phyloP scores from a whole-genome alignment of 805 yeast genomes.

The Candida insectalens region DNA sequence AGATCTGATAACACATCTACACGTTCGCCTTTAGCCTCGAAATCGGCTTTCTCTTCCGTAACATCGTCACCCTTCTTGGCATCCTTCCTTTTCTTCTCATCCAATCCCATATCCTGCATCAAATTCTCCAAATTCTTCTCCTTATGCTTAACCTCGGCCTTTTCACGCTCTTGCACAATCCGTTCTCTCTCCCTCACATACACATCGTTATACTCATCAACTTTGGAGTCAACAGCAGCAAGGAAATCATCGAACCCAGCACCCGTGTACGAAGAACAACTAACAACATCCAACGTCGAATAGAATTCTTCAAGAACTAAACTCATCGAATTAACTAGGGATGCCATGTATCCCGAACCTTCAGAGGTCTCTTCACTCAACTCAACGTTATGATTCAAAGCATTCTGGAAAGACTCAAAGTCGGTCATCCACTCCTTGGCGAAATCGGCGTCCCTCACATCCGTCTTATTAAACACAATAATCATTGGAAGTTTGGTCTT shows the following conservation, averaged over 20 bases:
- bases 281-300: slow-evolving; percentile 82
- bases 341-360: slow-evolving; percentile 87
- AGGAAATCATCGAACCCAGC: slow-evolving; percentile 89
- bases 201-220: slow-evolving; percentile 74
- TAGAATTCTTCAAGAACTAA: slow-evolving; percentile 94
- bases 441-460: slow-evolving; percentile 73
- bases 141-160: slow-evolving; percentile 62
- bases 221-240: slow-evolving; percentile 75
- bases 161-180: slow-evolving; percentile 65
- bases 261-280: slow-evolving; percentile 91
- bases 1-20: slow-evolving; percentile 44
- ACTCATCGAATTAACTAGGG: slow-evolving; percentile 89
- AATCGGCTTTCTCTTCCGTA: not conserved
- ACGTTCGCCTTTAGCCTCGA: slow-evolving; percentile 16
- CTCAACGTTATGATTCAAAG: slow-evolving; percentile 59
- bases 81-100: slow-evolving; percentile 22
- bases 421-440: slow-evolving; percentile 97
- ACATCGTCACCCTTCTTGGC: slow-evolving; percentile 11
- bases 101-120: slow-evolving; percentile 80
- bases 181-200: slow-evolving; percentile 83
- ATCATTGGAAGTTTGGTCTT: slow-evolving; percentile 96
- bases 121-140: slow-evolving; percentile 60
- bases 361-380: slow-evolving; percentile 48
- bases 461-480: slow-evolving; percentile 91
- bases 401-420: slow-evolving; percentile 82